Base-by-base conservation (phyloP, 1,284 basidiomycete genomes). In the Melanopsichium pennsylvanicum region DNA sequence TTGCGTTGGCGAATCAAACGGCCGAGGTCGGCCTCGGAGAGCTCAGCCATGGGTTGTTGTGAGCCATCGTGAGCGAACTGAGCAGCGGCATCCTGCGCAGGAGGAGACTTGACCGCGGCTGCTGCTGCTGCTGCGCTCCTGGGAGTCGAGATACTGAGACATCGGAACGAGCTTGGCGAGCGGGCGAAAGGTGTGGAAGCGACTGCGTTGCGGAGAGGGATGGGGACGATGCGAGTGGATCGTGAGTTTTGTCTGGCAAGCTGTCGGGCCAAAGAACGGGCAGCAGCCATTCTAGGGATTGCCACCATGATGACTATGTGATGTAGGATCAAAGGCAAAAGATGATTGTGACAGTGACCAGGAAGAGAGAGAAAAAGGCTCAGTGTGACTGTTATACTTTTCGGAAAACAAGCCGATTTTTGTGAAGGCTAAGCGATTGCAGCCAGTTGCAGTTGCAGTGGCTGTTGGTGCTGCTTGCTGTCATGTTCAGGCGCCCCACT, bases 1-100 rank as follows among this genome's bases (percentile, higher is more conserved):
- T 84, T 84, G 25, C 83, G 74, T 50, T 83, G 71, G 9, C 81
- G 74, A 10, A 74, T 48, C 37, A 83, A 66, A 35, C 82, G 74
- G 18, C 55, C 40, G 9, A 72, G 54, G 49, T 83, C 83, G 13
- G 59, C 63, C 8, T 70, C 60, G 21, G 70, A 74, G 34, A 77
- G 52, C 32, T 54, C 37, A 13, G 66, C 60, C 41, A 66, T 63
- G 29, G 58, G 39, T 39, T 59, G 54, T 8, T 50, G 52, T 1
- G 43, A 35, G 19, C 45, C 54, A 18, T 56, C 54, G 43, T 50
- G 44, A 33, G 55, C 58, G 2, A 44, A n/a, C 32, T 64, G 64
- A 13, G 66, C 57, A 10, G 54, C 56, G 19, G 64, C 63, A 54
- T 61, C 61, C 33, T 54, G 63, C 27, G 50, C 38, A 33, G 60